phyloP scores from a whole-genome alignment of 1,284 basidiomycete genomes.

The Melampsora larici-populina region DNA sequence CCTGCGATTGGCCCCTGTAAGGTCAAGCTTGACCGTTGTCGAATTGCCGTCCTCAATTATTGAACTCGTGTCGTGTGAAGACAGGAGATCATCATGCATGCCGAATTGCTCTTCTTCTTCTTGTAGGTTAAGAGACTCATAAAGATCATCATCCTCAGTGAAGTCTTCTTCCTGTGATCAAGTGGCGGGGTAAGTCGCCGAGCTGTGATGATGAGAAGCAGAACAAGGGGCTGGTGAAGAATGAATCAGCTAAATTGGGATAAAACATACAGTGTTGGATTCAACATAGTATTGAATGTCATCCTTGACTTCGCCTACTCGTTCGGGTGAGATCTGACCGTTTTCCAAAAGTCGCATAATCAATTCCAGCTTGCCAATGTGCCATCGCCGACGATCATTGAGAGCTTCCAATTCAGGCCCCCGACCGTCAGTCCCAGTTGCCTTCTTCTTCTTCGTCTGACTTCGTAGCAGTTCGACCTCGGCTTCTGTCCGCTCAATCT shows the following conservation, averaged over 20 bases:
- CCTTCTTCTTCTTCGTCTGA: conserved; percentile 70
- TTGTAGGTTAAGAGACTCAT: conserved; percentile 95
- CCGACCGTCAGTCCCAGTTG: conserved; percentile 64
- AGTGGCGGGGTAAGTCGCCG: background rate
- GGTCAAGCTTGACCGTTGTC: conserved; percentile 46
- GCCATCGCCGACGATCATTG: conserved; percentile 95
- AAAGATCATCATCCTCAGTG: conserved; percentile 95
- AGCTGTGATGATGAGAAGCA: conserved; percentile 4
- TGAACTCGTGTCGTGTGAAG: conserved; percentile 58
- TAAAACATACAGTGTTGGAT: conserved; percentile 75
- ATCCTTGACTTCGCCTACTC: conserved; percentile 79
- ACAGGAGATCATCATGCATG: conserved; percentile 64
- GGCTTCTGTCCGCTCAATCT: conserved; percentile 90
- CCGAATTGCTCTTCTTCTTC: conserved; percentile 86
- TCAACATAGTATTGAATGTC: conserved; percentile 97
- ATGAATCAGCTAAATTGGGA: background rate
- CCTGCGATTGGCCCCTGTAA: conserved; percentile 34
- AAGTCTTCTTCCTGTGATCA: conserved; percentile 82
- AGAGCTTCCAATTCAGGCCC: conserved; percentile 77
- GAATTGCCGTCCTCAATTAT: conserved; percentile 53
- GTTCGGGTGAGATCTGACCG: conserved; percentile 78
- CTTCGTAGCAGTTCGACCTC: conserved; percentile 88
- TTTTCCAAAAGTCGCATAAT: conserved; percentile 92
- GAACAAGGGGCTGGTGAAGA: conserved; percentile 22
- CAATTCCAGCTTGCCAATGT: conserved; percentile 86